These are phyloP conservation scores for Calvatia gigantea DNA, from an alignment of 768 basidiomycete species.

Conservation along the genomic window DNA sequence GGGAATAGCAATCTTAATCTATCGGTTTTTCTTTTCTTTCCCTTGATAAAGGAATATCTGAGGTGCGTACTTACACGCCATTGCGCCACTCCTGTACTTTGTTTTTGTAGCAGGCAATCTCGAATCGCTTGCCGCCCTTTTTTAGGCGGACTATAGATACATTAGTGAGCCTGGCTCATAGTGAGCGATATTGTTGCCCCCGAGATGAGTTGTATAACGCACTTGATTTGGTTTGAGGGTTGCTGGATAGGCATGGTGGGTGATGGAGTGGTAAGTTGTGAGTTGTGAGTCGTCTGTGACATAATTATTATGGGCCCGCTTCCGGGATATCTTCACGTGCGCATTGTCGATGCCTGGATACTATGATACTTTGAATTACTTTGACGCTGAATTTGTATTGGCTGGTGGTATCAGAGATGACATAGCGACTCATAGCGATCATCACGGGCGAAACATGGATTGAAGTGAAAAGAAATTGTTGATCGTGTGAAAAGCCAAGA, in stretches of 20 bases:
- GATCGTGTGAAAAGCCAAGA: slow-evolving; percentile 16
- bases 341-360: too few relatives aligned
- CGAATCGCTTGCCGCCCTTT: slow-evolving; percentile 97
- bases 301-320: background rate
- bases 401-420: too few relatives aligned
- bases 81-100: slow-evolving; percentile 96
- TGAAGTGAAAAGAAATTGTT: background rate
- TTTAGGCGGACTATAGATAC: slow-evolving; percentile 94
- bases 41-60: background rate
- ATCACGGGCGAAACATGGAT: background rate
- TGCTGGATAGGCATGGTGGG: slow-evolving; percentile 63
- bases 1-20: background rate
- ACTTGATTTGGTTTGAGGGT: slow-evolving; percentile 92
- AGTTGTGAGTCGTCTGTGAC: slow-evolving; percentile 1
- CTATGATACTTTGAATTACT: too few relatives aligned
- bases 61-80: slow-evolving; percentile 67
- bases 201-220: slow-evolving; percentile 1
- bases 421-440: too few relatives aligned
- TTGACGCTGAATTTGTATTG: too few relatives aligned
- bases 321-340: background rate
- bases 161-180: slow-evolving; percentile 75
- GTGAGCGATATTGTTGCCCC: background rate
- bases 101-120: slow-evolving; percentile 99
- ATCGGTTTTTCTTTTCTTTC: background rate
- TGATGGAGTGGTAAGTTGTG: slow-evolving; percentile 7